Base-by-base conservation (phyloP, 2,329 filamentous ascomycete species). In the Parastagonospora avenae region DNA sequence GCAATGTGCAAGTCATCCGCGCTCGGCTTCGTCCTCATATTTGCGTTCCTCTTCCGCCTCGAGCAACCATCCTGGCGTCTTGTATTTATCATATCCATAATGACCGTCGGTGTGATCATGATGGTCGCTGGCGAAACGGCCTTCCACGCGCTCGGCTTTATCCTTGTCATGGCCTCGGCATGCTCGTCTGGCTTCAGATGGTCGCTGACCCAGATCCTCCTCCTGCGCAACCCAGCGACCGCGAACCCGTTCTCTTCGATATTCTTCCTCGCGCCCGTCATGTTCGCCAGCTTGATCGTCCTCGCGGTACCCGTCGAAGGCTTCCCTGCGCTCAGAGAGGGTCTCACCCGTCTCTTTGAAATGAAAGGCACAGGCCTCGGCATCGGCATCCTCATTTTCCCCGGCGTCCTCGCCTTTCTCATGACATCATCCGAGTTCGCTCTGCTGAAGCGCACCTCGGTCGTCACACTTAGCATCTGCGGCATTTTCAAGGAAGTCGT, bases 401-500 rank as follows among this genome's bases (percentile, higher is more conserved):
- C 94, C 0, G 94, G 94, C 14, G 82, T 85, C 32, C 88, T 99
- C 45, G 94, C 94, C 2, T 99, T 99, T 72, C 84, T 92, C 56
- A 99, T 99, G 94, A 97, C 95, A 14, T 86, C 92, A 0, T 92
- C 91, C 46, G 94, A 99, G 75, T 99, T 97, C 72, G 93, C 94
- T 46, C 84, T 99, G 55, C 83, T 99, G 60, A 89, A 97, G 78
- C 90, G 94, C 41, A 97, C 93, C 0, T 95, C 90, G 1, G 94
- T 99, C 46, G 94, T 99, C 44, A 97, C 94, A 0, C 82, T 99
- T 39, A 95, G 90, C 44, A 97, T 99, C 63, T 96, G 92, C 56
- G 94, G 94, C 54, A 97, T 99, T 55, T 97, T 99, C 81, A 99
- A 99, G 74, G 94, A 99, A 77, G 94, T 97, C 35, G 87, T 99